These are phyloP conservation scores for Emericellopsis cladophorae DNA, from an alignment of 2,329 filamentous ascomycete genomes.

Conservation along the genomic window DNA sequence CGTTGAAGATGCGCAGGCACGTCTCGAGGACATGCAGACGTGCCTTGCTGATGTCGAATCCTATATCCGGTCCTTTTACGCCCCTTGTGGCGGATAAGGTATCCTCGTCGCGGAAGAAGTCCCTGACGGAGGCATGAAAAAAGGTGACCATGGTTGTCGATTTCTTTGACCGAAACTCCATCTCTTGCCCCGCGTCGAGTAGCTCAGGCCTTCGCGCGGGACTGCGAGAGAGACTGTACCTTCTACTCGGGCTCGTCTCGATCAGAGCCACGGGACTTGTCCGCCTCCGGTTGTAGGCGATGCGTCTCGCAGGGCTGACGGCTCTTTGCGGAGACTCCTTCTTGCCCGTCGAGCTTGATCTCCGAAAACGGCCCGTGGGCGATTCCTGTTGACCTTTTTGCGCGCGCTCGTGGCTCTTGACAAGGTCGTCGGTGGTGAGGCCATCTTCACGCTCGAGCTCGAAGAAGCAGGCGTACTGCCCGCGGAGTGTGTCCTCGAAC, in stretches of 20 bases:
- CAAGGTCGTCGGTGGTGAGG: conserved; percentile 25
- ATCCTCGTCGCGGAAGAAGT: conserved; percentile 22
- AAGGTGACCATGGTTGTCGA: conserved; percentile 24
- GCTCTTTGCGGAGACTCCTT: neutral
- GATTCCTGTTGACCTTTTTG: conserved; percentile 7
- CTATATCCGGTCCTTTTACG: conserved; percentile 11
- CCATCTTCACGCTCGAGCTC: conserved; percentile 30
- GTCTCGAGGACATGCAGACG: conserved; percentile 22
- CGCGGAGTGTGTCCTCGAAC: conserved; percentile 27
- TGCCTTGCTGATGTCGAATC: conserved; percentile 19
- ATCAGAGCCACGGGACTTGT: conserved; percentile 1
- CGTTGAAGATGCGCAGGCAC: conserved; percentile 25
- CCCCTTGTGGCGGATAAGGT: conserved; percentile 8
- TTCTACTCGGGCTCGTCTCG: neutral
- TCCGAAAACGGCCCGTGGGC: neutral
- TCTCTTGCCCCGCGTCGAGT: conserved; percentile 15
- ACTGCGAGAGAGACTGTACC: conserved; percentile 12
- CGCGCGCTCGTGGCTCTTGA: conserved; percentile 21
- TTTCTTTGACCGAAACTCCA: conserved; percentile 28
- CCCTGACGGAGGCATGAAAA: conserved; percentile 24
- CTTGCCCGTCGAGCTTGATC: conserved; percentile 3
- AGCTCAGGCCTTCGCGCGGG: conserved; percentile 14
- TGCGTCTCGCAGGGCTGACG: neutral
- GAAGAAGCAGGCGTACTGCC: conserved; percentile 33
- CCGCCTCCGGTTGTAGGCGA: neutral